These are phyloP conservation scores for Handroanthus guayacan DNA, from an alignment of 257 asterid genomes.

Conservation along the genomic window DNA sequence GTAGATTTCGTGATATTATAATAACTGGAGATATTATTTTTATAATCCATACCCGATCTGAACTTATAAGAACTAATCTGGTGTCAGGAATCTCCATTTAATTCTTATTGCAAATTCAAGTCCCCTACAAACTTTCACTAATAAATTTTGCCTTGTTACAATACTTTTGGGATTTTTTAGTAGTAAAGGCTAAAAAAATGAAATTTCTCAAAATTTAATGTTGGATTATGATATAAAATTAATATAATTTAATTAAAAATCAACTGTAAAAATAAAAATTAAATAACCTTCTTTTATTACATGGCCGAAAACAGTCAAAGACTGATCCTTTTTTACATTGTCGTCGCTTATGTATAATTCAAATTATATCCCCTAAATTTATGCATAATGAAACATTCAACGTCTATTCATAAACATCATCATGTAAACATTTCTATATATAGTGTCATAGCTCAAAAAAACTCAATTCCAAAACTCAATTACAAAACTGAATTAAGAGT, in stretches of 20 bases:
- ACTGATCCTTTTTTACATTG: too few relatives aligned
- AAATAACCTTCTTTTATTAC: neutral
- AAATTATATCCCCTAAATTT: too few relatives aligned
- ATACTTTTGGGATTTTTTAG: neutral
- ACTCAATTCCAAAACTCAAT: too few relatives aligned
- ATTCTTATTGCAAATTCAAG: neutral
- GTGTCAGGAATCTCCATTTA: neutral
- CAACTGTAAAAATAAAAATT: neutral
- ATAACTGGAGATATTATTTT: too few relatives aligned
- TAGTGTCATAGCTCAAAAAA: too few relatives aligned
- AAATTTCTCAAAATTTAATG: neutral
- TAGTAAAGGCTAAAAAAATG: neutral
- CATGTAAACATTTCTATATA: too few relatives aligned
- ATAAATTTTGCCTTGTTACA: neutral
- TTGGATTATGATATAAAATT: neutral
- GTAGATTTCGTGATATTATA: too few relatives aligned
- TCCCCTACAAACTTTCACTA: neutral
- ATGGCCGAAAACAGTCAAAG: neutral
- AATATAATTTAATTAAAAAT: neutral
- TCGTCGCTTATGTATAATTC: too few relatives aligned
- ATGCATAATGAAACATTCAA: too few relatives aligned
- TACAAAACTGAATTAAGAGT: too few relatives aligned
- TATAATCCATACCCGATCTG: neutral
- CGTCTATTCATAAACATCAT: too few relatives aligned
- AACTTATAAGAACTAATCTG: neutral